Base-by-base conservation (phyloP, 805 yeast species). In the Candida succiphila region DNA sequence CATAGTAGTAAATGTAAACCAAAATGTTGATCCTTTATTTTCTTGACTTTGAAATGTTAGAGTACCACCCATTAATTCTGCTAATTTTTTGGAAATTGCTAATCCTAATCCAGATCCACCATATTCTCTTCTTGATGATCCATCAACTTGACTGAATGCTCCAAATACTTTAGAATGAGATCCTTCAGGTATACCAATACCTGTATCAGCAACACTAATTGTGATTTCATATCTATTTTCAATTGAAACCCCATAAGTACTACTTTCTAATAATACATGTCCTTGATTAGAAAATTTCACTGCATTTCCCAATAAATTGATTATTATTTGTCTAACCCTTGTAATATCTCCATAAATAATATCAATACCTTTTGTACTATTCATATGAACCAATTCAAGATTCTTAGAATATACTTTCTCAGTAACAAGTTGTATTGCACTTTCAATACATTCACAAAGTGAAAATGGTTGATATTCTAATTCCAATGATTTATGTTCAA, bases 1-100 rank as follows among this genome's bases (percentile, higher is more conserved):
- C 27, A 49, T 51, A 5, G 59, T 65, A 16, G 44, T 46, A 34
- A 61, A 52, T 25, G 45, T 52, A 36, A 70, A 67, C 33, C 49
- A 49, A 34, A 70, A 71, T 2, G 65, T 61, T 1, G 72, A 60
- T 1, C 77, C 77, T 17, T 51, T 49, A 4, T 67, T 69, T 37
- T 65, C 72, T 6, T 41, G 48, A 37, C 72, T 65, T 13, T 63
- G 67, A 39, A 66, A 67, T 2, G 61, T 52, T 19, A 70, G 54
- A 4, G 52, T 49, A 1, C 76, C 60, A 37, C 77, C 70, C 97
- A 89, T 89, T 75, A 88, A 74, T 24, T 69, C 72, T 0, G 96
- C 95, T 38, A 92, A 69, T 56, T 89, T 96, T 38, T 85, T 67
- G 58, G 96, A 92, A 48, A 89, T 89, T 1, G 78, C 69, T 29